Evolutionary conservation across 148 eudicot species (phyloP).

Genomic region (Rhododendron henanense): DNA sequence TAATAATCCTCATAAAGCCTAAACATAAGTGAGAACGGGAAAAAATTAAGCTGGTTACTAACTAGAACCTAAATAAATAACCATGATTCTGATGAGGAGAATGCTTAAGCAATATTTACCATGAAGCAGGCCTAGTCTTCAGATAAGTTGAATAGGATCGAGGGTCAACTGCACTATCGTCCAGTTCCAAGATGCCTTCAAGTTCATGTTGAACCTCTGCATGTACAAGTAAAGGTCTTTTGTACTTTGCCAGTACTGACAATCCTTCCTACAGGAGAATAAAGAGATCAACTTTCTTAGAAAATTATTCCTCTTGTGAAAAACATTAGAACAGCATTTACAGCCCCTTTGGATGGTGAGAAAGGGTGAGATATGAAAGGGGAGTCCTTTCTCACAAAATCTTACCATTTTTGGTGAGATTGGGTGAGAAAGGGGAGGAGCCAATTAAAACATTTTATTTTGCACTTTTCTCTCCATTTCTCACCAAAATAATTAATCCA

Average conservation of each 20-base stretch:
- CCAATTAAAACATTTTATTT: too few relatives aligned
- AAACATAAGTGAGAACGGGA: neutral
- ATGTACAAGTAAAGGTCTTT: slow-evolving; percentile 90
- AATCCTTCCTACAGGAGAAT: slow-evolving; percentile 65
- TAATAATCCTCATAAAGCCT: neutral
- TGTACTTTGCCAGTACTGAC: slow-evolving; percentile 67
- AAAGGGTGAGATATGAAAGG: too few relatives aligned
- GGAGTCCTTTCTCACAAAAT: too few relatives aligned
- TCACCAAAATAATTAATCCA: too few relatives aligned
- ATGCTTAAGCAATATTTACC: slow-evolving; percentile 31
- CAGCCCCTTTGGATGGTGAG: too few relatives aligned
- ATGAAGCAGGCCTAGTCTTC: slow-evolving; percentile 82
- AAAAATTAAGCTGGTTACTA: neutral
- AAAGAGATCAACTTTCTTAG: slow-evolving; percentile 5
- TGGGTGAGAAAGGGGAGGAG: too few relatives aligned
- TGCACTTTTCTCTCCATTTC: too few relatives aligned
- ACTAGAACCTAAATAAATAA: neutral
- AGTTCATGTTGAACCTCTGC: slow-evolving; percentile 65
- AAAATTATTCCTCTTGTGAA: neutral
- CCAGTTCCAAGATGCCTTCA: slow-evolving; percentile 26
- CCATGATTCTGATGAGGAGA: neutral
- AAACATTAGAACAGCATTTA: neutral
- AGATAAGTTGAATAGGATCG: slow-evolving; percentile 77
- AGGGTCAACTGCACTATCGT: slow-evolving; percentile 35
- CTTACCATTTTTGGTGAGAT: too few relatives aligned